Evolutionary conservation across 2,329 filamentous ascomycete genomes (phyloP), one percentile per base, ranked within the genome.

Genomic region (Sporothrix phasma): DNA sequence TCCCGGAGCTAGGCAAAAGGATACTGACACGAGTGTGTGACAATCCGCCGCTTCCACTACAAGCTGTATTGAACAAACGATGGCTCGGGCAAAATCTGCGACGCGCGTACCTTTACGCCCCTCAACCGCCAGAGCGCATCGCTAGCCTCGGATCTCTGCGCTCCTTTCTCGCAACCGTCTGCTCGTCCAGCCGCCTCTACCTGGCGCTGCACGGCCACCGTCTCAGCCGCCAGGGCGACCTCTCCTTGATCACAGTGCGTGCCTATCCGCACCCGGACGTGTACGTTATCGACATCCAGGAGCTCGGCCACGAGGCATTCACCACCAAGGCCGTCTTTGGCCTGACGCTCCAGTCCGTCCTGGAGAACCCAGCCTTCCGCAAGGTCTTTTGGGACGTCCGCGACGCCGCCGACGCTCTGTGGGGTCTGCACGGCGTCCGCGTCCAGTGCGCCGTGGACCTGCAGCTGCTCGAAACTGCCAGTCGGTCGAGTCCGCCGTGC

Each of bases 391-490:
- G 69, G 66, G 72, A 73, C 64, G 68, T 71, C 2, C 68, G 71
- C n/a, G 66, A 68, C 49, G 68, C 69, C 58, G 67, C 72, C 45
- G 71, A 72, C 29, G 70, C 71, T 3, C 68, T 73, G 1, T 71
- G 66, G 66, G 49, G 68, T 1, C 67, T 66, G 39, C 69, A 69
- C 65, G 11, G 51, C 0, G 66, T 74, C 19, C 34, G 60, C 11
- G 68, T 73, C 8, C 66, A 63, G 2, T 68, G 70, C 49, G 69
- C 71, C 1, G 62, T 62, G 5, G 71, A 74, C 63, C 56, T 74
- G 13, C 72, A 74, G 64, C 69, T 73, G 10, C 61, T 74, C 4
- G 71, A 73, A 63, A 72, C 71, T 46, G 69, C 68, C 0, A 64
- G 69, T 22, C 69, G 70, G 17, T 22, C 19, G 19, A 24, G 19